phyloP scores from a whole-genome alignment of 2,329 filamentous ascomycete genomes.

The Alternaria atra region DNA sequence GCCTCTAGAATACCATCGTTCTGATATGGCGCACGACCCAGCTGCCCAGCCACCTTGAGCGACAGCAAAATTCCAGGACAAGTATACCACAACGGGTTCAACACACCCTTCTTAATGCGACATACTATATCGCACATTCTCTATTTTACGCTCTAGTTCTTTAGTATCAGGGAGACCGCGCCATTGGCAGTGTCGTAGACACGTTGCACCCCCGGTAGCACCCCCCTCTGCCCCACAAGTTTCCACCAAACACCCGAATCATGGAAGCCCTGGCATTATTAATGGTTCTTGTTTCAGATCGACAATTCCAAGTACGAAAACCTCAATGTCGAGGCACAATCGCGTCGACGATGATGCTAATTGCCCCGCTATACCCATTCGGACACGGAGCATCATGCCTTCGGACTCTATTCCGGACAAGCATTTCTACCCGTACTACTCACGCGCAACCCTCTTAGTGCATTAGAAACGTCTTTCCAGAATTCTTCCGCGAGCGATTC shows the following conservation, averaged over 20 bases:
- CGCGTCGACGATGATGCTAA: not conserved
- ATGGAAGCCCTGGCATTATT: not conserved
- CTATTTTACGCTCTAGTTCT: not conserved
- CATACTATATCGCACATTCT: not conserved
- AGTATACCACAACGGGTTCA: not conserved
- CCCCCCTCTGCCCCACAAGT: not conserved
- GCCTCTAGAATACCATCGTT: not conserved
- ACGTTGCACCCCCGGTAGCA: not conserved
- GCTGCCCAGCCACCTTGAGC: not conserved
- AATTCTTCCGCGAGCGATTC: constrained; percentile 31
- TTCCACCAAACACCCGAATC: not conserved
- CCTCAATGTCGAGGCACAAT: not conserved
- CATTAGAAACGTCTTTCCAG: constrained; percentile 11
- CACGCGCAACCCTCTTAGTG: constrained; percentile 10
- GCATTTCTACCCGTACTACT: constrained; percentile 5
- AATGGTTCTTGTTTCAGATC: not conserved
- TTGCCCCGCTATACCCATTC: constrained; percentile 13
- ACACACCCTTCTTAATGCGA: not conserved
- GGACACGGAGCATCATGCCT: constrained; percentile 17
- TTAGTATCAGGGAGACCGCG: not conserved
- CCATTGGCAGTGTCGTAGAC: not conserved
- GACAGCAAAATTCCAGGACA: not conserved
- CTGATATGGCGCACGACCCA: not conserved
- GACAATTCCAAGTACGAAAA: not conserved
- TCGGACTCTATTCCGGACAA: constrained; percentile 8